phyloP scores from a whole-genome alignment of 441 rosid species.

The Adansonia rubrostipa region DNA sequence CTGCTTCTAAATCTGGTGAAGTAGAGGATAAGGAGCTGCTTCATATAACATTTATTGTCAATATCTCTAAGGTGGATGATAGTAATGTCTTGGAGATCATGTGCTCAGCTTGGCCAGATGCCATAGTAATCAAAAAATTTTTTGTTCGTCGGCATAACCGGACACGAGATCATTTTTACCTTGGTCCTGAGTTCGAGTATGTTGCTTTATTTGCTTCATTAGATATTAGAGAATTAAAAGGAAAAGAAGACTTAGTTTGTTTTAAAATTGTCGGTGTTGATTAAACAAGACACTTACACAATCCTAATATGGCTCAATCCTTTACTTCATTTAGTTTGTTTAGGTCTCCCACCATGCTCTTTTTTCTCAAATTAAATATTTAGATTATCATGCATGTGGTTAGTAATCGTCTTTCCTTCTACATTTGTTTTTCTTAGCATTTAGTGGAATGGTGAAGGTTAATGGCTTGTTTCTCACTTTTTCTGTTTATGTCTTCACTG shows the following conservation, averaged over 20 bases:
- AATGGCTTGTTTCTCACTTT: background rate
- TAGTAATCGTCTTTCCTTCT: background rate
- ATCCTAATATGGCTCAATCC: background rate
- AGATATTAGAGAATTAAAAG: slow-evolving; percentile 4
- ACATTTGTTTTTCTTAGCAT: slow-evolving; percentile 2
- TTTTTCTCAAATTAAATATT: background rate
- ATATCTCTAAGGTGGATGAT: slow-evolving; percentile 57
- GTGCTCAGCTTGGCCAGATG: slow-evolving; percentile 85
- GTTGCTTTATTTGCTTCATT: slow-evolving; percentile 23
- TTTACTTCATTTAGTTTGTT: background rate
- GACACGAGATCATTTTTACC: slow-evolving; percentile 40
- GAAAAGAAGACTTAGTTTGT: background rate
- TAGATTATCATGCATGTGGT: too few relatives aligned
- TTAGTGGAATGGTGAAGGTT: background rate
- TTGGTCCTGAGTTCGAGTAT: slow-evolving; percentile 79
- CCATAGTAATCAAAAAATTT: slow-evolving; percentile 58
- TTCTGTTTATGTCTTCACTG: too few relatives aligned
- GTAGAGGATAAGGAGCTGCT: slow-evolving; percentile 43
- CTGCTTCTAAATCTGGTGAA: slow-evolving; percentile 41
- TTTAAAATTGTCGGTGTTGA: background rate
- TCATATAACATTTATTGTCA: slow-evolving; percentile 71
- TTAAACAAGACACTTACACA: background rate
- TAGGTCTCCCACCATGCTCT: background rate
- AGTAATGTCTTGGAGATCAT: slow-evolving; percentile 62
- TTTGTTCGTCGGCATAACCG: slow-evolving; percentile 42